Percentiles rank a stretch among this genome's conserved stretches.
phyloP scores from a whole-genome alignment of 257 asterid genomes.

The Forsythia suspensa region DNA sequence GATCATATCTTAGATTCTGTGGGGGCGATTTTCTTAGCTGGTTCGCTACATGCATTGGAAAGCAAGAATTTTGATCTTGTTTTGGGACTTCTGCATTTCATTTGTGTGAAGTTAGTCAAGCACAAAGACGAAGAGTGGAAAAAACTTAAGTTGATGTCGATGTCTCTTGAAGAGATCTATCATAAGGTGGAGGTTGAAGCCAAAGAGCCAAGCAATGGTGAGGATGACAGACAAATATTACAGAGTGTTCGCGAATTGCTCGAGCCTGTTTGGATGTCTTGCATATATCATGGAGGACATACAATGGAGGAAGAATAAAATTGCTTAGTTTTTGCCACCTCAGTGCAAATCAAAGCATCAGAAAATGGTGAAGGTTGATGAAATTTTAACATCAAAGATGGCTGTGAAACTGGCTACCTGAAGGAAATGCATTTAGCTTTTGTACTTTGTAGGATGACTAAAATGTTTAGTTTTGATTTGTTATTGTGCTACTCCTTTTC shows the following conservation, averaged over 20 bases:
- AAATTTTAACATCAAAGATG: background rate
- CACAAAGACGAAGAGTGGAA: constrained; percentile 47
- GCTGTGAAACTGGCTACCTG: background rate
- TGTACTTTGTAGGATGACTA: background rate
- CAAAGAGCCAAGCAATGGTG: constrained; percentile 29
- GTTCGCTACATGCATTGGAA: constrained; percentile 45
- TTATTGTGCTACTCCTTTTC: background rate
- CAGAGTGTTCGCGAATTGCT: constrained; percentile 55
- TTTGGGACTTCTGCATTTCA: constrained; percentile 66
- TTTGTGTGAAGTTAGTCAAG: constrained; percentile 55
- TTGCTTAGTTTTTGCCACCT: background rate
- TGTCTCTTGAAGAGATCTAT: constrained; percentile 43
- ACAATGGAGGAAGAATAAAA: constrained; percentile 41
- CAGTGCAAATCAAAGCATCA: background rate
- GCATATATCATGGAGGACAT: constrained; percentile 34
- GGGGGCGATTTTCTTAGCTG: constrained; percentile 52
- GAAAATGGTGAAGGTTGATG: background rate
- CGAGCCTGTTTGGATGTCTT: constrained; percentile 59
- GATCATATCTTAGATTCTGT: constrained; percentile 60
- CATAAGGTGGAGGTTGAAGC: constrained; percentile 42
- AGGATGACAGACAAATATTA: constrained; percentile 43
- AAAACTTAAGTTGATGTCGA: constrained; percentile 52
- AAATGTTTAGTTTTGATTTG: background rate
- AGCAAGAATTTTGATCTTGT: constrained; percentile 49
- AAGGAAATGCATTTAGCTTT: background rate